Evolutionary conservation across 352 stramenopile genomes (phyloP).

Genomic region (Lagenidium sp.): DNA sequence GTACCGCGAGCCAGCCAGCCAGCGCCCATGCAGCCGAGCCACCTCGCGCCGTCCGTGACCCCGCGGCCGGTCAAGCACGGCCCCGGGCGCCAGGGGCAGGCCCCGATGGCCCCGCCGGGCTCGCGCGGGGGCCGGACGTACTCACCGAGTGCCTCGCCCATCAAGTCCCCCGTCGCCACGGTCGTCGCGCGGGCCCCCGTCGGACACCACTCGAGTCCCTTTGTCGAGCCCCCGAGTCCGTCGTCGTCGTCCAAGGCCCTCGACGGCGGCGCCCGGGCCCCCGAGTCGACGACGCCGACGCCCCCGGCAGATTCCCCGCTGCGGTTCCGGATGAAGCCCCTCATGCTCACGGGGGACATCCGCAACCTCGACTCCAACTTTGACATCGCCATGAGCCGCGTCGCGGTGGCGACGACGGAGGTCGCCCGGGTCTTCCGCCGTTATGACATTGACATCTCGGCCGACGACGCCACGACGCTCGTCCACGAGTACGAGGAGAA

Average conservation of each 20-base stretch:
- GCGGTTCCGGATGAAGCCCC: conserved; percentile 37
- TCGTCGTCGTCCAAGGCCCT: too few species aligned
- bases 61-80: conserved; percentile 43
- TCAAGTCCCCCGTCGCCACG: too few species aligned
- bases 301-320: conserved; percentile 13
- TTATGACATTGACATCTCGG: conserved; percentile 37
- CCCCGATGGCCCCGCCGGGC: too few species aligned
- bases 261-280: too few species aligned
- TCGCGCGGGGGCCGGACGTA: conserved; percentile 36
- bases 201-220: too few species aligned
- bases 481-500: conserved; percentile 74
- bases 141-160: conserved; percentile 30
- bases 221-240: too few species aligned
- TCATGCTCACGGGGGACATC: conserved; percentile 61
- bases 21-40: conserved; percentile 15
- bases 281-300: conserved; percentile 4
- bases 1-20: neutral
- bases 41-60: conserved; percentile 51
- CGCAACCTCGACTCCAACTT: conserved; percentile 69
- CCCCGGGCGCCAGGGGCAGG: neutral
- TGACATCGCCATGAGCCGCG: conserved; percentile 32
- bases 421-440: conserved; percentile 35
- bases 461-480: conserved; percentile 45
- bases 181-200: too few species aligned
- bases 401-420: conserved; percentile 28